Evolutionary conservation across 2,329 filamentous ascomycete species (phyloP), one percentile per base, ranked within the genome.

Genomic region (Venturia oleaginea): DNA sequence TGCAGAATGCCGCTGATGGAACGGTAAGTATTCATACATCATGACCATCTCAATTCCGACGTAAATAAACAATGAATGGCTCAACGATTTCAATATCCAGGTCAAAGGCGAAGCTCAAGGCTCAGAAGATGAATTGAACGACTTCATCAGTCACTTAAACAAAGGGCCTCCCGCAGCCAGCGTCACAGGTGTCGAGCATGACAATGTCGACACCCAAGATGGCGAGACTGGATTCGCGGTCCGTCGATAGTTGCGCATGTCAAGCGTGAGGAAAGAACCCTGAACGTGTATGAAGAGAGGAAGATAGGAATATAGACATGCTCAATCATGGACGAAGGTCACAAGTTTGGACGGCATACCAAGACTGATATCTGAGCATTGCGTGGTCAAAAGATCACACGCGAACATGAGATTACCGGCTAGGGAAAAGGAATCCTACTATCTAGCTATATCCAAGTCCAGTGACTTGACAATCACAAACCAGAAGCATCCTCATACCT

Each of bases 31-130:
- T n/a, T 7, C 57, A 11, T 6, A 2, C 4, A 34, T 34, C 17
- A 34, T 57, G 15, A n/a, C 34, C 2, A n/a, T 7, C 51, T 19
- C 17, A 8, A 3, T 19, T 34, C 15, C 7, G 27, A 57, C 2
- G 27, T 7, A 5, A 34, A n/a, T n/a, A n/a, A n/a, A n/a, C n/a
- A 55, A 34, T 1, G 17, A 34, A 34, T 32, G 17, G 51, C 51
- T 57, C 30, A 57, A 57, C 30, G n/a, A 7, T 2, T 27, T 8
- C 27, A 57, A 32, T 10, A 4, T 27, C 19, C 68, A 96, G 91
- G 92, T 97, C 59, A 86, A 91, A 72, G 93, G 93, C 32, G 92
- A 97, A 77, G 92, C 88, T 5, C 93, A 97, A 73, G 92, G 91
- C 37, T 80, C 83, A 1, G 81, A 86, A 1, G 81, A 85, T 0